Evolutionary conservation across 345 rosid genomes (phyloP).

Genomic region (sweet orange (Citrus sinensis)): DVS_A1.0 CM039162.1:24138501-24139000

Average conservation of each 20-base stretch:
- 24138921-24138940: conserved; percentile 58
- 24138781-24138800: conserved; percentile 94
- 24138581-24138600: conserved; percentile 97
- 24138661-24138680: conserved; percentile 85
- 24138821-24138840: conserved; percentile 88
- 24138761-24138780: conserved; percentile 89
- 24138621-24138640: conserved; percentile 70
- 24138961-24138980: conserved; percentile 98
- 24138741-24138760: conserved; percentile 94
- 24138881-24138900: conserved; percentile 87
- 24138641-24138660: conserved; percentile 60
- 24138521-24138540: background rate
- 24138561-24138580: conserved; percentile 97
- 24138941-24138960: conserved; percentile 64
- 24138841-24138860: conserved; percentile 84
- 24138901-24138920: conserved; percentile 70
- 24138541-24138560: conserved; percentile 18
- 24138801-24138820: conserved; percentile 93
- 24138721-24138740: conserved; percentile 98
- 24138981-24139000: conserved; percentile 74
- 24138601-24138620: conserved; percentile 88
- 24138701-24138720: conserved; percentile 97
- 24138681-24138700: conserved; percentile 95
- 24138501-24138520: background rate
- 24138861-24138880: conserved; percentile 93